Conservation (phyloP, 805 yeast genomes). For the Yarrowia hollandica region DNA sequence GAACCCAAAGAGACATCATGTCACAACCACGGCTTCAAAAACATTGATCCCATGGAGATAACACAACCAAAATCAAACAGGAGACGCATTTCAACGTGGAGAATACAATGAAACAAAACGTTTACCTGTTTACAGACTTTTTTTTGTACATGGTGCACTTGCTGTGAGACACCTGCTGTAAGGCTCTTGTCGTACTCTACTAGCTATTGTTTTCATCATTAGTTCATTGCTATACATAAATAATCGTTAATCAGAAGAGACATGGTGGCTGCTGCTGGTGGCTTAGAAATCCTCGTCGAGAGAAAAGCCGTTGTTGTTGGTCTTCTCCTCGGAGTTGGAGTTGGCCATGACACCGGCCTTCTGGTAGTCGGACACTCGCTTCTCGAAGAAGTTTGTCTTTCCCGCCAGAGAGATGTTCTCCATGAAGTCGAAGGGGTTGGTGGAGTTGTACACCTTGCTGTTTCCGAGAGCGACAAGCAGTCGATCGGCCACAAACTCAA, state of each 20-base stretch:
- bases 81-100: too few species aligned
- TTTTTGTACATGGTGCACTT: too few species aligned
- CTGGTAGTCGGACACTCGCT: constrained; percentile 97
- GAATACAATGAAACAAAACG: too few species aligned
- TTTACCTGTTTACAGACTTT: too few species aligned
- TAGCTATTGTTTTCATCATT: too few species aligned
- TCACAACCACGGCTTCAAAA: too few species aligned
- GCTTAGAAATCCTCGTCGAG: constrained; percentile 90
- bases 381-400: constrained; percentile 98
- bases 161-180: too few species aligned
- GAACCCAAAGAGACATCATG: too few species aligned
- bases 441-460: constrained; percentile 79
- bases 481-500: constrained; percentile 97
- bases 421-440: constrained; percentile 98
- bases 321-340: constrained; percentile 36
- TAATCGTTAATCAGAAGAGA: constrained; percentile 20
- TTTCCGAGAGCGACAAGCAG: constrained; percentile 87
- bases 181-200: too few species aligned
- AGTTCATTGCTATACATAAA: constrained; percentile 27
- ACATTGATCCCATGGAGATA: too few species aligned
- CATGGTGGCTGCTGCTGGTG: background rate
- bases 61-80: too few species aligned
- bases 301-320: constrained; percentile 57
- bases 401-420: constrained; percentile 98
- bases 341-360: constrained; percentile 98